Percentiles rank a stretch among this genome's conserved stretches.
phyloP scores from a whole-genome alignment of 2,329 filamentous ascomycete species.

The Hypoxylon sp. region DNA sequence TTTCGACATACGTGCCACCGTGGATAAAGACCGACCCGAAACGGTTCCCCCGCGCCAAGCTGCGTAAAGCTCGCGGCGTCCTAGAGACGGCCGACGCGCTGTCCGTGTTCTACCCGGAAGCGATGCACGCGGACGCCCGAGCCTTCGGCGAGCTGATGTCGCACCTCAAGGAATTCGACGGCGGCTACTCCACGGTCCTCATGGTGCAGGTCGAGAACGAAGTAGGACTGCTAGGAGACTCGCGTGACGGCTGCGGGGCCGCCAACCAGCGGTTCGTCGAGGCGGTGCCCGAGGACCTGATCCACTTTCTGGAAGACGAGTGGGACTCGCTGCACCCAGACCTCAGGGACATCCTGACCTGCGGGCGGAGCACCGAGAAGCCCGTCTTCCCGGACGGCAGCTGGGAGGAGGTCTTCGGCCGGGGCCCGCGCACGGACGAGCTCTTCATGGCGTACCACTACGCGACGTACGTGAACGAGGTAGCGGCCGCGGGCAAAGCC shows the following conservation, averaged over 20 bases:
- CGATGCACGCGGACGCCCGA: neutral
- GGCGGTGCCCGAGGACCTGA: neutral
- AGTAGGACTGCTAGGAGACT: neutral
- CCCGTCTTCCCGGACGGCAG: neutral
- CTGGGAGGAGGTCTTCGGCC: neutral
- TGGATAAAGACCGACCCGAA: conserved; percentile 2
- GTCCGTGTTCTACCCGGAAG: neutral
- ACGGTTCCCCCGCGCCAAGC: conserved; percentile 3
- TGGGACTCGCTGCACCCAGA: neutral
- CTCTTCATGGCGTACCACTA: conserved; percentile 6
- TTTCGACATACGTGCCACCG: conserved; percentile 11
- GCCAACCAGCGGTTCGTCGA: neutral
- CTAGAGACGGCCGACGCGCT: neutral
- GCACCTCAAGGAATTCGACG: conserved; percentile 1
- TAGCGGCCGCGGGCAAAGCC: neutral
- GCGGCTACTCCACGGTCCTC: neutral
- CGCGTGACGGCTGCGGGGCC: neutral
- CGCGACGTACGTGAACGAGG: neutral
- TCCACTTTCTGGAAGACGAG: neutral
- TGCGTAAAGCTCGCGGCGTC: conserved; percentile 1
- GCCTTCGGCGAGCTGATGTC: neutral
- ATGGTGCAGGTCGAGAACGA: conserved; percentile 7
- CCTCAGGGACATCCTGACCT: neutral
- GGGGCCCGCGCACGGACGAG: conserved; percentile 3
- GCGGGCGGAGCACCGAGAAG: neutral